A percentile compares a stretch with the other conserved stretches of the same genome.
These are phyloP conservation scores for Alternaria burnsii DNA, from an alignment of 2,329 filamentous ascomycete species.

Conservation along the genomic window DNA sequence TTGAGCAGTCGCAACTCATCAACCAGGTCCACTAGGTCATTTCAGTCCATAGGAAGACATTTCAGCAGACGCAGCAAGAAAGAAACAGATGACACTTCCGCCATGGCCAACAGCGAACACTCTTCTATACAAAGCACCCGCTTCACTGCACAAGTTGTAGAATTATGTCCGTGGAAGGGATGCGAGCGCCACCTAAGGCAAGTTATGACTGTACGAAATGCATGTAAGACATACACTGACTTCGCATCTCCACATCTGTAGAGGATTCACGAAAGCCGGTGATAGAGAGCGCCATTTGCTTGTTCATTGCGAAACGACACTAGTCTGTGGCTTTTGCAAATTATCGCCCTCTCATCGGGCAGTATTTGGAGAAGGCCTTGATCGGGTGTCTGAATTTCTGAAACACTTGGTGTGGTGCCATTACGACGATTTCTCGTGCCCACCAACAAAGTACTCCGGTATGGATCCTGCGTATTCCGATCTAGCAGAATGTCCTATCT, in stretches of 20 bases:
- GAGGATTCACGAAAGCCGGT: neutral
- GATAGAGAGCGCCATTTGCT: neutral
- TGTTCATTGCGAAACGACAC: neutral
- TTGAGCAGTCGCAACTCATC: neutral
- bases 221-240: too few species aligned
- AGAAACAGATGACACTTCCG: neutral
- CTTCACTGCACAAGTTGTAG: neutral
- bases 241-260: too few species aligned
- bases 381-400: neutral
- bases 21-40: neutral
- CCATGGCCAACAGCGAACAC: neutral
- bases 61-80: neutral
- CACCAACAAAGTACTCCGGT: rapidly evolving
- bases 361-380: neutral
- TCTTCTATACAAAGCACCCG: neutral
- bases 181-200: neutral
- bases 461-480: too few species aligned
- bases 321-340: neutral
- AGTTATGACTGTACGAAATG: too few species aligned
- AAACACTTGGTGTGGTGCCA: neutral
- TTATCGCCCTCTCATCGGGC: rapidly evolving
- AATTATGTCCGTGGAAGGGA: neutral
- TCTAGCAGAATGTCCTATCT: neutral
- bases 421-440: rapidly evolving
- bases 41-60: neutral